Base-by-base conservation (phyloP, 768 basidiomycete genomes). In the Botryobasidium botryosum region DNA sequence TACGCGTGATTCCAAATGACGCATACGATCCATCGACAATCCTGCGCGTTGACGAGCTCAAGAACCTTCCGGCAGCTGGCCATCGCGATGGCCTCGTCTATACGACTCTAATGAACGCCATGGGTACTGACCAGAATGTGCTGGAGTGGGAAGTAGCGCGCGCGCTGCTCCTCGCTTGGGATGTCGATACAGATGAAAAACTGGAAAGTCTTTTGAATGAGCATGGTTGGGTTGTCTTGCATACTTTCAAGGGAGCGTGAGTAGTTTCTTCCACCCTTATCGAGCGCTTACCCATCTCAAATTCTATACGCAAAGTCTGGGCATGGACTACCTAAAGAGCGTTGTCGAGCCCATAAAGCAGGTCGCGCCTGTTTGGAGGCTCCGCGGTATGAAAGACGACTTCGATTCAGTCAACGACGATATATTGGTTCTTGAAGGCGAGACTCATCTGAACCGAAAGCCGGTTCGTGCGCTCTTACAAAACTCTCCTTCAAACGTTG, bases 241-340 rank as follows among this genome's bases (percentile, higher is more conserved):
- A 66, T 41, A 67, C 68, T 13, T 70, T 59, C 33, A 51, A 57
- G 6, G 59, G 60, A 50, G 56, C 56, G 69, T 70, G 46, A 56
- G 69, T 61, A 4, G 18, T 21, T 31, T n/a, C n/a, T 41, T 40
- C 3, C 28, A 15, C 33, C 15, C 40, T 21, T 2, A 3, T 36
- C 3, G 20, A 23, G 26, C 26, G 26, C 5, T 6, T 35, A 51
- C 17, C 36, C 51, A 35, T 46, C 27, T n/a, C 35, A 4, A 25
- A 4, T 15, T 4, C 6, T 48, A 15, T 43, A 6, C 7, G 5
- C 32, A 13, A 43, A 68, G 67, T 27, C 55, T 61, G n/a, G 60
- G 64, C 15, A 63, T 66, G 64, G 67, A 68, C 18, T 64, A 50
- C 49, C 59, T 65, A 20, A 67, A 68, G 52, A 61, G 63, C 17